These are phyloP conservation scores for Pisolithus sp. DNA, from an alignment of 768 basidiomycete genomes.

Conservation along the genomic window DNA sequence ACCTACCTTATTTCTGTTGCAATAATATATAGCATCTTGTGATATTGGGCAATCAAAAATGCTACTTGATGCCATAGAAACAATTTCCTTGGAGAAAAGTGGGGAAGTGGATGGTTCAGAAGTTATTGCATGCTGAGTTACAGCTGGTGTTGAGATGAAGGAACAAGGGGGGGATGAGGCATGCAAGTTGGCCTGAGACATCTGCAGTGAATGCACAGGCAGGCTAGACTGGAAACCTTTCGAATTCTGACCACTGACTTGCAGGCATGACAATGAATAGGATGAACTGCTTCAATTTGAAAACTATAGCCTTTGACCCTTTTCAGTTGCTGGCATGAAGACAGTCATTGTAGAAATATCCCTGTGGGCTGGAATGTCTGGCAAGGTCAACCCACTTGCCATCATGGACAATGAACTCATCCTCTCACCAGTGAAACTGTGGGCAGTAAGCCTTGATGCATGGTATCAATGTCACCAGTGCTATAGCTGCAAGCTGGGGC, in stretches of 20 bases:
- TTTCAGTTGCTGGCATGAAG: not conserved
- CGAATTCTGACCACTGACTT: constrained; percentile 3
- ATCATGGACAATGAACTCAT: constrained; percentile 6
- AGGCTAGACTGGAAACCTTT: not conserved
- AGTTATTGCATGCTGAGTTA: not conserved
- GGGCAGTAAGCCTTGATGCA: not conserved
- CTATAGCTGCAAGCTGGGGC: not conserved
- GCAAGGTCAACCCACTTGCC: constrained; percentile 3
- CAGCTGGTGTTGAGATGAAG: not conserved
- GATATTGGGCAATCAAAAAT: not conserved
- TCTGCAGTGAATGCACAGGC: too few species aligned
- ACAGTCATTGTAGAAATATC: constrained; percentile 4
- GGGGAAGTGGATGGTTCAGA: not conserved
- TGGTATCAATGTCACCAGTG: not conserved
- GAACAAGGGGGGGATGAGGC: not conserved
- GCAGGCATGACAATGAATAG: constrained; percentile 4
- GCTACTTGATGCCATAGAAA: not conserved
- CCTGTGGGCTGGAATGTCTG: not conserved
- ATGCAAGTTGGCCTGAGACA: too few species aligned
- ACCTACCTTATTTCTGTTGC: not conserved
- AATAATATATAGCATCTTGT: not conserved
- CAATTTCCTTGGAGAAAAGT: not conserved
- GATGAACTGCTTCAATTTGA: constrained; percentile 2
- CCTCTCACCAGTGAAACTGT: not conserved
- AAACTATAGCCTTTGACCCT: not conserved